phyloP scores from a whole-genome alignment of 148 eudicot species.

The Heliosperma pusillum region DNA sequence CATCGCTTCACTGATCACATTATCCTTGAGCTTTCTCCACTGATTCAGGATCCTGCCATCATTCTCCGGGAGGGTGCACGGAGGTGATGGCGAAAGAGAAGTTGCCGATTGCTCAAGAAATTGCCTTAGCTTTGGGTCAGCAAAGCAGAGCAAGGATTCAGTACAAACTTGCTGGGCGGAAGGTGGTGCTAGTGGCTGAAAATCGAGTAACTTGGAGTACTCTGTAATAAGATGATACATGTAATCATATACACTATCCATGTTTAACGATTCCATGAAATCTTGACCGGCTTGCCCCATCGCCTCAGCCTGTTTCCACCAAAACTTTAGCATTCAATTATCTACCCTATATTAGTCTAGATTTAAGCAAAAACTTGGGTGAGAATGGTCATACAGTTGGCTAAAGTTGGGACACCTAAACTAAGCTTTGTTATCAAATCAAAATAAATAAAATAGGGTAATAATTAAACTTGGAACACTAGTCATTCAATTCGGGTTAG shows the following conservation, averaged over 20 bases:
- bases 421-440: too few relatives aligned
- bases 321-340: neutral
- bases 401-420: neutral
- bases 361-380: neutral
- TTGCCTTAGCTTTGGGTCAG: conserved; percentile 55
- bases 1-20: conserved; percentile 22
- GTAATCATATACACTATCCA: conserved; percentile 76
- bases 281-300: conserved; percentile 65
- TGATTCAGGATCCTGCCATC: conserved; percentile 31
- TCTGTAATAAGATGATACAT: conserved; percentile 72
- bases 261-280: conserved; percentile 63
- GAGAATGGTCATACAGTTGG: neutral
- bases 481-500: too few relatives aligned
- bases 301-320: conserved; percentile 48
- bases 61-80: conserved; percentile 48
- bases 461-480: too few relatives aligned
- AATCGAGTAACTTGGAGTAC: conserved; percentile 70
- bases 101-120: conserved; percentile 62
- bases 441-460: too few relatives aligned
- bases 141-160: conserved; percentile 76
- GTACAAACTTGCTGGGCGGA: conserved; percentile 57
- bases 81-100: conserved; percentile 45
- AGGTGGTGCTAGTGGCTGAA: conserved; percentile 52
- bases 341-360: neutral
- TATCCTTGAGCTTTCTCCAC: conserved; percentile 42